Percentiles rank a stretch among this genome's conserved stretches.
Evolutionary conservation across 2,329 filamentous ascomycete genomes (phyloP).

Genomic region (Pestalotiopsis sp.): DNA sequence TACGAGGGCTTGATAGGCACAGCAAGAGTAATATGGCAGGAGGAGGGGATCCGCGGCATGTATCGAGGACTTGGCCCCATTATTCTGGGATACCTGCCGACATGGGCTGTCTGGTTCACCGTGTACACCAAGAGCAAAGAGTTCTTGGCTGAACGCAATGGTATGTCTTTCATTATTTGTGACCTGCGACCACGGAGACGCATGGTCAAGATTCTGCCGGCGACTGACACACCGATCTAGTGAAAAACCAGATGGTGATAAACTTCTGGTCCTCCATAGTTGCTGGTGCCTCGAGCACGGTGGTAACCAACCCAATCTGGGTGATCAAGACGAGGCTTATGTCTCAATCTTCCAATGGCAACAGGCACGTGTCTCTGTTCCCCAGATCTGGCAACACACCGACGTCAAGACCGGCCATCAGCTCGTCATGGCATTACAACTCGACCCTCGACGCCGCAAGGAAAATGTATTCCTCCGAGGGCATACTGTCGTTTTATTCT

Average conservation of each 20-base stretch:
- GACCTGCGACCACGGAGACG: background rate
- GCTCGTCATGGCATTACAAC: constrained; percentile 86
- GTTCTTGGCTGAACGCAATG: constrained; percentile 66
- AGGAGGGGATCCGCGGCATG: constrained; percentile 87
- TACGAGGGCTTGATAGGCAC: constrained; percentile 90
- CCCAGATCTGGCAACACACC: constrained; percentile 54
- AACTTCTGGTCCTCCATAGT: constrained; percentile 88
- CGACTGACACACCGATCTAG: constrained; percentile 15
- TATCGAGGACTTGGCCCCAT: constrained; percentile 94
- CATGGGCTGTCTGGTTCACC: constrained; percentile 97
- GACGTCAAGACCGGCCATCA: constrained; percentile 53
- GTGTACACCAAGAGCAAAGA: constrained; percentile 90
- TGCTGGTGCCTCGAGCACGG: constrained; percentile 88
- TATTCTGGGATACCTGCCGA: constrained; percentile 91
- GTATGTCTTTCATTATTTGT: constrained; percentile 39
- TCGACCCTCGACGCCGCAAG: constrained; percentile 87
- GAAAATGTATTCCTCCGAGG: constrained; percentile 94
- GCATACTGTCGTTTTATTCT: constrained; percentile 89
- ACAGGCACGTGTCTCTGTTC: constrained; percentile 44
- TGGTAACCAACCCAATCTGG: constrained; percentile 98
- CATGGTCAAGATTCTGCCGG: background rate
- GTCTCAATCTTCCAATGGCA: constrained; percentile 71
- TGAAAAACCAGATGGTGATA: constrained; percentile 72
- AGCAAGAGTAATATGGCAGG: constrained; percentile 77
- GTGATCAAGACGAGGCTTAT: constrained; percentile 98